phyloP scores from a whole-genome alignment of 805 yeast species.

The Candida loeiensis region DNA sequence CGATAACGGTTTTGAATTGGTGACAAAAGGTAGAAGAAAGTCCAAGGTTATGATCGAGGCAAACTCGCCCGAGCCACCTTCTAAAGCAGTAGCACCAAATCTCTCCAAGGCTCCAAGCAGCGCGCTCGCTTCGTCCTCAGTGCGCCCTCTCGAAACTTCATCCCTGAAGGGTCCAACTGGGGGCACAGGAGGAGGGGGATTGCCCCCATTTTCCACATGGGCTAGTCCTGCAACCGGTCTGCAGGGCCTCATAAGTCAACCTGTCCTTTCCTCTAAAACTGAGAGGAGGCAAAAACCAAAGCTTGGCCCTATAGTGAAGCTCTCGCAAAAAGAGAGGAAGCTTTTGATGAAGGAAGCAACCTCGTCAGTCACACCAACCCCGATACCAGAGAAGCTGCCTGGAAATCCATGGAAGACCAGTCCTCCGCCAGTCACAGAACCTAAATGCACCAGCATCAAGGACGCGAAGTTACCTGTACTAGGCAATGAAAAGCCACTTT shows the following conservation, averaged over 20 bases:
- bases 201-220: constrained; percentile 18
- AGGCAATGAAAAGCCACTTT: too few relatives aligned
- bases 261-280: constrained; percentile 7
- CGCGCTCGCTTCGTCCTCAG: background rate
- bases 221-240: background rate
- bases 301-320: constrained; percentile 36
- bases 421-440: background rate
- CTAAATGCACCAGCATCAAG: too few relatives aligned
- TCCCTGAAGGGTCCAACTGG: background rate
- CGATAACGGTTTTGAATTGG: constrained; percentile 26
- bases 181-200: constrained; percentile 12
- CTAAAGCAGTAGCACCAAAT: too few relatives aligned
- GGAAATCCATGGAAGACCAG: constrained; percentile 6
- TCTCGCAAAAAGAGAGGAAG: constrained; percentile 62
- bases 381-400: background rate
- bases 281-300: constrained; percentile 24
- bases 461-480: too few relatives aligned
- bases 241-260: background rate
- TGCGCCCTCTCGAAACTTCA: background rate
- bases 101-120: too few relatives aligned
- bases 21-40: constrained; percentile 18
- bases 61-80: background rate
- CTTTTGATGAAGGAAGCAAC: constrained; percentile 22
- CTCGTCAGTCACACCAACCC: background rate
- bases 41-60: constrained; percentile 8